Percentiles rank a stretch among this genome's conserved stretches.
Evolutionary conservation across 2,329 filamentous ascomycete genomes (phyloP).

Genomic region (Diaporthe ampelina): DNA sequence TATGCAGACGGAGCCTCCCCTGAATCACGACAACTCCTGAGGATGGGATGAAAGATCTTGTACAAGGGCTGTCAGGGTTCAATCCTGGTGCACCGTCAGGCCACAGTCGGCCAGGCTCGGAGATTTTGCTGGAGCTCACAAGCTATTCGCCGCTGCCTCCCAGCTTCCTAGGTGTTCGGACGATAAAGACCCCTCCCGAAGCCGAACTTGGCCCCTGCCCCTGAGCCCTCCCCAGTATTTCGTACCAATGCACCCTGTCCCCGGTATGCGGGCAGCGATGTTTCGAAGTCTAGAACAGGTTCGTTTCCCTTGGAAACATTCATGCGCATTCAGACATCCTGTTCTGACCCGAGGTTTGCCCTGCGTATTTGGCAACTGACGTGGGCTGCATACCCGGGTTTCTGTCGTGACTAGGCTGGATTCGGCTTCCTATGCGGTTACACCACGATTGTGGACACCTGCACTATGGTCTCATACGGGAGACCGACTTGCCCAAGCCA

Average conservation of each 20-base stretch:
- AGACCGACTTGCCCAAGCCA: background rate
- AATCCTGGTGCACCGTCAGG: constrained; percentile 9
- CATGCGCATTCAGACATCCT: constrained; percentile 5
- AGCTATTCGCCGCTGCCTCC: background rate
- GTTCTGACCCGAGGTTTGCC: background rate
- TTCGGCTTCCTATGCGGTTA: constrained; percentile 23
- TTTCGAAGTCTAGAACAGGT: constrained; percentile 26
- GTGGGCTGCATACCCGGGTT: constrained; percentile 1
- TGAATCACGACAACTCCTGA: constrained; percentile 20
- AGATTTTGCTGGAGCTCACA: constrained; percentile 1
- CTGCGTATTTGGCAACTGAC: background rate
- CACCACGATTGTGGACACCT: constrained; percentile 1
- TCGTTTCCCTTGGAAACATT: constrained; percentile 21
- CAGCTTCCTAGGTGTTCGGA: constrained; percentile 17
- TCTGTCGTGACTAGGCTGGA: constrained; percentile 11
- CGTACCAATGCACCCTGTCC: background rate
- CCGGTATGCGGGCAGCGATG: constrained; percentile 8
- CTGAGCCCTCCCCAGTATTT: background rate
- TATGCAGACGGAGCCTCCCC: constrained; percentile 28
- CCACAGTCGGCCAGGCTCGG: constrained; percentile 22
- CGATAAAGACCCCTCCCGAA: constrained; percentile 7
- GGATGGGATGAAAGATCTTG: constrained; percentile 14
- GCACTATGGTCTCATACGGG: background rate
- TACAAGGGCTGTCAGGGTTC: background rate
- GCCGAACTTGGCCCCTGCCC: constrained; percentile 20